Evolutionary conservation across 345 rosid genomes (phyloP), one percentile per base, ranked within the genome.

Genomic region (Nasturtium officinale): DNA sequence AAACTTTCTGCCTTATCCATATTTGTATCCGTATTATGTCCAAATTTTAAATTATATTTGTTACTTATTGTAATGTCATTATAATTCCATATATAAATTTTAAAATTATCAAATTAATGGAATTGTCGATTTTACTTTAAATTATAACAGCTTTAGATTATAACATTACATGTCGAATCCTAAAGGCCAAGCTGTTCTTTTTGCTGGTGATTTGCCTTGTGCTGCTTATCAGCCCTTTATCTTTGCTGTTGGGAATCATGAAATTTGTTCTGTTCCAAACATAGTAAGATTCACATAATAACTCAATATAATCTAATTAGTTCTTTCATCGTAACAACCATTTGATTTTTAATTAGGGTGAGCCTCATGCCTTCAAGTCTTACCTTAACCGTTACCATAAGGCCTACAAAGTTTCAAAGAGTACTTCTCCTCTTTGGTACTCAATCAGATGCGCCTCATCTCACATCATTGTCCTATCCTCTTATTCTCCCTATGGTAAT

Each of bases 171-270:
- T 81, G 60, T 43, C 64, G 12, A 83, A 79, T 47, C 88, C 86
- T 17, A 79, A 79, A 43, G 86, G 86, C 4, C 80, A 85, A 70
- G 65, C 86, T 0, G 61, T 85, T 54, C 72, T 85, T 26, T 85
- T 64, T 10, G 83, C 72, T 9, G 88, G 88, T 1, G 86, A 85
- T 26, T 74, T 85, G 54, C 81, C 86, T 1, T 85, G 81, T 11
- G 77, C 79, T 7, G 86, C 88, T 25, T 85, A 74, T 74, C 88
- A 83, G 9, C 88, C 88, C 1, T 83, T 83, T 69, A 85, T 85
- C 52, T 85, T 51, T 82, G 79, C 82, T 1, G 81, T 83, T 0
- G 85, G 88, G 10, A 85, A 83, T 62, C 88, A 83, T n/a, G 85
- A 85, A 54, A 17, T 85, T 2, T 85, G 81, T 67, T 63, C 37